Evolutionary conservation across 305 asterid genomes (phyloP).

Genomic region (Fraxinus ornus): DNA sequence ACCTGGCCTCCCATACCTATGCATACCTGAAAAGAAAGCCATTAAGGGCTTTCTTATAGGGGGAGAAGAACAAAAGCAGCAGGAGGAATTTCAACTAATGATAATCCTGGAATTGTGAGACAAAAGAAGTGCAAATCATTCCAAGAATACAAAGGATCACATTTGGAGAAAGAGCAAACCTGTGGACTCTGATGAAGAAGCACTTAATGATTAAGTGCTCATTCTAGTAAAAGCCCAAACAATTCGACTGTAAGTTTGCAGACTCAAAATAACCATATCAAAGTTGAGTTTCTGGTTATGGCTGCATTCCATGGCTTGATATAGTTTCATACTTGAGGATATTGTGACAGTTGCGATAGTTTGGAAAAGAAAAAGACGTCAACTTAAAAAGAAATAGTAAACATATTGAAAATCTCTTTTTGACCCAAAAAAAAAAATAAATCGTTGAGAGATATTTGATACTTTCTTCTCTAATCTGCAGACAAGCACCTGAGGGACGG

Average conservation of each 20-base stretch:
- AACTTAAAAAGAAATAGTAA: too few species aligned
- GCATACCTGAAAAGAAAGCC: not conserved
- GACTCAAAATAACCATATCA: not conserved
- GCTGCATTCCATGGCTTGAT: slow-evolving; percentile 4
- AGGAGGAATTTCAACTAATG: not conserved
- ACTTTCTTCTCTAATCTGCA: too few species aligned
- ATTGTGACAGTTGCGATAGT: not conserved
- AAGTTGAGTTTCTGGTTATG: not conserved
- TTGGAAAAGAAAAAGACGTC: too few species aligned
- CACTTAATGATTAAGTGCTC: not conserved
- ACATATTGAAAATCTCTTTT: too few species aligned
- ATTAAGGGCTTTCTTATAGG: not conserved
- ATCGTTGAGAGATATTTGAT: too few species aligned
- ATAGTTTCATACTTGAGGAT: not conserved
- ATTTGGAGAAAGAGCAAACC: not conserved
- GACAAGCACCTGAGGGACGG: too few species aligned
- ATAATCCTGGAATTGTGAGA: not conserved
- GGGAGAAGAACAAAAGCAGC: not conserved
- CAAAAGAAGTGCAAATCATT: not conserved
- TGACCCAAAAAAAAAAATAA: too few species aligned
- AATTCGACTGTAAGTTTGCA: not conserved
- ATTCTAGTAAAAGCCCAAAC: not conserved
- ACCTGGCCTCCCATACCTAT: not conserved
- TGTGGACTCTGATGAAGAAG: not conserved
- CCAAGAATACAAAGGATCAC: not conserved